Base-by-base conservation (phyloP, 192 early-diverging fungal species). In the Geranomyces variabilis region DNA sequence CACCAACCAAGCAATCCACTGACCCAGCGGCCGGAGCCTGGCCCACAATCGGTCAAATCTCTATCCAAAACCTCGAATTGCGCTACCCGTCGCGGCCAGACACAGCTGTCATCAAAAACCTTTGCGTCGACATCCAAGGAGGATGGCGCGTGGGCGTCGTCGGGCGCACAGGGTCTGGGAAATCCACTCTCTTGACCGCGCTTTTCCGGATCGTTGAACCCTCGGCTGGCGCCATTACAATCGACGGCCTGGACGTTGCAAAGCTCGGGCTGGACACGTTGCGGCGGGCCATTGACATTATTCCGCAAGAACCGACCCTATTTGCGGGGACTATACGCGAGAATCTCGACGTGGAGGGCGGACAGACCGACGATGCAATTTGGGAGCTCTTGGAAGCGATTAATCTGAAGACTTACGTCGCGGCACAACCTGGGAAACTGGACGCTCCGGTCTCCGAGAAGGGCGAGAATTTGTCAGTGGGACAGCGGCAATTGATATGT, bases 371-470 rank as follows among this genome's bases (percentile, higher is more conserved):
- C 69, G 71, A 78, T 2, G 85, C 82, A 22, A 66, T 93, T 14
- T 94, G 93, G 93, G 66, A 75, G n/a, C 82, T 78, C 0, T 70
- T 95, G 3, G 89, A 85, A 8, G 56, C 74, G 0, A 85, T 89
- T 0, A 80, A 81, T 0, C 60, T 91, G 0, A 77, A 79, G 34
- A 36, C 57, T 7, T 36, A 63, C 15, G 73, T 85, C 10, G 33
- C 33, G n/a, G 7, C 29, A 14, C 26, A 79, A 22, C 65, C 75
- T 4, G 71, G 63, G 34, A 73, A 83, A 66, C 77, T 97, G 24
- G 94, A 96, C 31, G 76, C 84, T 0, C 81, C 81, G 62, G 92
- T 99, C 28, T 85, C 15, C 6, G 58, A 60, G 29, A 86, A 90
- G 26, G 94, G 94, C 48, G 89, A 89, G 63, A 94, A 94, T 65